Evolutionary conservation across 306 rosid genomes (phyloP).

Genomic region (Inga laurina): DNA sequence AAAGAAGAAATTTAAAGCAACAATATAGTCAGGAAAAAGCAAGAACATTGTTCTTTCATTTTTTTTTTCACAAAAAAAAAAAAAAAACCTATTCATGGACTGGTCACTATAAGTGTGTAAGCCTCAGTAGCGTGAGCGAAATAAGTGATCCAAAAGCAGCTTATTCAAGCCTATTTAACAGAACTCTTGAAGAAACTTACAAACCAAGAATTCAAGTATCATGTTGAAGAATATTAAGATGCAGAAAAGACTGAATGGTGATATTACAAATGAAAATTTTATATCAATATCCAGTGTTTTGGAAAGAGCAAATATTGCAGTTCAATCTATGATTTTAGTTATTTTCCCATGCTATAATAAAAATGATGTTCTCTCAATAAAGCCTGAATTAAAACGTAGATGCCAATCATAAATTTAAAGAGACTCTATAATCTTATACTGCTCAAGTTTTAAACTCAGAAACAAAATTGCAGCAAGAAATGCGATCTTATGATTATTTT

Average conservation of each 20-base stretch:
- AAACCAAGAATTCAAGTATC: not conserved
- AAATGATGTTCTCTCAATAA: not conserved
- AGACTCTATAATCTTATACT: no score
- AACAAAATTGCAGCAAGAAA: not conserved
- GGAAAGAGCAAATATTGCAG: not conserved
- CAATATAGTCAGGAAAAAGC: no score
- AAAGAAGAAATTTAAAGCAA: not conserved
- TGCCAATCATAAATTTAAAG: not conserved
- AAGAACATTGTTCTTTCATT: not conserved
- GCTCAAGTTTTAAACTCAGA: no score
- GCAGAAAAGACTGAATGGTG: conserved; percentile 3
- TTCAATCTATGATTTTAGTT: conserved; percentile 10
- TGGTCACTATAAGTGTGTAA: not conserved
- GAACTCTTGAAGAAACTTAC: not conserved
- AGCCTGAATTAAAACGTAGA: not conserved
- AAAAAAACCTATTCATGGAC: not conserved
- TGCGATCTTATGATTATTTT: not conserved
- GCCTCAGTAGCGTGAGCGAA: not conserved
- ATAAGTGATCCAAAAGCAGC: not conserved
- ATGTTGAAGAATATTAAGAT: conserved; percentile 6
- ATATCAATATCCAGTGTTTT: not conserved
- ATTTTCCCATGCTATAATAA: not conserved
- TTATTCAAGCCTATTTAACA: conserved; percentile 14
- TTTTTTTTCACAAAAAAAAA: not conserved
- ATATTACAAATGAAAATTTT: not conserved